phyloP scores from a whole-genome alignment of 2,329 filamentous ascomycete genomes.

The Botrytis fabae region DNA sequence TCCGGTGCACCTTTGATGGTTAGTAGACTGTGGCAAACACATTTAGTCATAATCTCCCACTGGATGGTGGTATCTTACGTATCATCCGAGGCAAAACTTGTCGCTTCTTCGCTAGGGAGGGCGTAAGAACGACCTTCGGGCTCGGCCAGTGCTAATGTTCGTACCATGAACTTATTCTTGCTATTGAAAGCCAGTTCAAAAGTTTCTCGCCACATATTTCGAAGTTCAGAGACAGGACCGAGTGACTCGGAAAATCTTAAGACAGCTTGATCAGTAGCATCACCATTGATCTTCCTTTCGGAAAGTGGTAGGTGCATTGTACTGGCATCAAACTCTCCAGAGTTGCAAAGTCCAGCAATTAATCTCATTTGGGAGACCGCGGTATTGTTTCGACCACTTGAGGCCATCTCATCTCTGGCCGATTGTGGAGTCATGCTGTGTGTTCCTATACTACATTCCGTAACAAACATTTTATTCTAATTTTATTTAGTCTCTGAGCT shows the following conservation, averaged over 20 bases:
- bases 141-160: slow-evolving; percentile 54
- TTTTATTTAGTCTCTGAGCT: neutral
- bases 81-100: slow-evolving; percentile 20
- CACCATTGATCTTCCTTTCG: slow-evolving; percentile 65
- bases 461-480: slow-evolving; percentile 70
- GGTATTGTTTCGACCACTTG: slow-evolving; percentile 38
- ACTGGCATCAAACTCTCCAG: slow-evolving; percentile 69
- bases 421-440: slow-evolving; percentile 46
- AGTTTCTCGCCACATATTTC: slow-evolving; percentile 61
- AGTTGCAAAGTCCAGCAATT: slow-evolving; percentile 68
- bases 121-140: slow-evolving; percentile 20
- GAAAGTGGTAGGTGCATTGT: slow-evolving; percentile 58
- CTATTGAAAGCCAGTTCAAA: slow-evolving; percentile 75
- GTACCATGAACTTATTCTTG: slow-evolving; percentile 80
- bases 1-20: slow-evolving; percentile 78
- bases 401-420: slow-evolving; percentile 46
- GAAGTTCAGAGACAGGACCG: slow-evolving; percentile 57
- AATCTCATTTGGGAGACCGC: slow-evolving; percentile 59
- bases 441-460: slow-evolving; percentile 62
- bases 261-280: slow-evolving; percentile 74
- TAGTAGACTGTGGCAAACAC: slow-evolving; percentile 45
- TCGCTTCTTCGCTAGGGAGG: slow-evolving; percentile 23
- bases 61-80: neutral
- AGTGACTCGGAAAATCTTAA: slow-evolving; percentile 68
- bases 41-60: neutral